Percentiles rank a stretch among this genome's conserved stretches.
Evolutionary conservation across 768 basidiomycete genomes (phyloP).

Genomic region (Suillus subalutaceus): DNA sequence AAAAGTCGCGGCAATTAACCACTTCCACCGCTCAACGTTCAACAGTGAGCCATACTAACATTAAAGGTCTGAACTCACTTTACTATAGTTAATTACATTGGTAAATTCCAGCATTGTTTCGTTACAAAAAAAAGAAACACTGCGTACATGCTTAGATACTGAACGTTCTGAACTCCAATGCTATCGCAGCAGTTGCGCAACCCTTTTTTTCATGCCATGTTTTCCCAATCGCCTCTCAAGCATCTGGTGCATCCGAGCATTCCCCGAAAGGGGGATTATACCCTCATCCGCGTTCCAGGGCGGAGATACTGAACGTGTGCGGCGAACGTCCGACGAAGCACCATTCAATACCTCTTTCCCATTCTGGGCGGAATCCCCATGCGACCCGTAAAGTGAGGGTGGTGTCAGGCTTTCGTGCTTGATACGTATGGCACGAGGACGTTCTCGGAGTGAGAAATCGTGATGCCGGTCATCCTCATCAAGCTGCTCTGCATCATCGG

Average conservation of each 20-base stretch:
- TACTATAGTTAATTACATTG: background rate
- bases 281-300: conserved; percentile 3
- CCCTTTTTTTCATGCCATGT: conserved; percentile 11
- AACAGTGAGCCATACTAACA: no score
- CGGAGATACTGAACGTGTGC: background rate
- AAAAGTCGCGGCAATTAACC: background rate
- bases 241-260: conserved; percentile 10
- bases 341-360: background rate
- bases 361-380: background rate
- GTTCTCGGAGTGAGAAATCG: conserved; percentile 15
- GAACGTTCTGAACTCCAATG: background rate
- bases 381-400: background rate
- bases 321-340: no score
- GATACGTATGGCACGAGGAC: background rate
- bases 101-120: background rate
- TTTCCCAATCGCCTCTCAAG: conserved; percentile 24
- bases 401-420: background rate
- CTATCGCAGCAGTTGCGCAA: conserved; percentile 20
- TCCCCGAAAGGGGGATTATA: conserved; percentile 1
- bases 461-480: conserved; percentile 5
- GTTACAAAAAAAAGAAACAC: background rate
- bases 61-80: background rate
- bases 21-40: background rate
- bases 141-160: background rate
- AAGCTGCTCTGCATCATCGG: background rate